Base-by-base conservation (phyloP, 257 asterid genomes). In the Cinchona pubescens region DNA sequence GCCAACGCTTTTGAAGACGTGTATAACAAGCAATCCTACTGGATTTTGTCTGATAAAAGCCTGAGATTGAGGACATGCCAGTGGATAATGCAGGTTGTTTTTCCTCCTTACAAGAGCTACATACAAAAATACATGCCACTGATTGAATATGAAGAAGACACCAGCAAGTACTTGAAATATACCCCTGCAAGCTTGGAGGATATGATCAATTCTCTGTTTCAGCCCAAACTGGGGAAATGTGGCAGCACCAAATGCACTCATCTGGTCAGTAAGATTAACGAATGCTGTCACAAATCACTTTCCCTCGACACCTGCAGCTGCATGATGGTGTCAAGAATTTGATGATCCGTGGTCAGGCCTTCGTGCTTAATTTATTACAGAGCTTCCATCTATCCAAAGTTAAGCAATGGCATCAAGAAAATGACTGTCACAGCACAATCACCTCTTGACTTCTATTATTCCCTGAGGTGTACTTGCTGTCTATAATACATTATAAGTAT, bases 281-380 rank as follows among this genome's bases (percentile, higher is more conserved):
- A 88, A 72, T 69, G 76, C 74, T 12, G 48, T 81, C 34, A n/a
- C 76, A 68, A 82, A 67, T 76, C 87, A 77, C 77, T 59, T 84
- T 68, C 84, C 85, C 48, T 83, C 91, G 29, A 80, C 89, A 48
- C 89, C 94, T 45, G 87, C 92, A 55, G 96, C 90, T 18, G 96
- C 91, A 71, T 90, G 87, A 90, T 27, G 9, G 16, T 21, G 16
- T 42, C 56, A 63, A 56, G 62, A 29, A 42, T 59, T 10, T 43
- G 25, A 42, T 40, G 35, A 56, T 37, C 6, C 43, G 25, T 12
- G 30, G 37, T 7, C n/a, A n/a, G n/a, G n/a, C 29, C 42, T 7
- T 35, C 48, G 3, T 35, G 16, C 30, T 64, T 3, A 14, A 16
- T 63, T 35, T 11, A 0, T 64, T 19, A 35, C 29, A 19, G 25